Base-by-base conservation (phyloP, 202 grass and related monocot species). In the Schoenoplectus triqueter region DNA sequence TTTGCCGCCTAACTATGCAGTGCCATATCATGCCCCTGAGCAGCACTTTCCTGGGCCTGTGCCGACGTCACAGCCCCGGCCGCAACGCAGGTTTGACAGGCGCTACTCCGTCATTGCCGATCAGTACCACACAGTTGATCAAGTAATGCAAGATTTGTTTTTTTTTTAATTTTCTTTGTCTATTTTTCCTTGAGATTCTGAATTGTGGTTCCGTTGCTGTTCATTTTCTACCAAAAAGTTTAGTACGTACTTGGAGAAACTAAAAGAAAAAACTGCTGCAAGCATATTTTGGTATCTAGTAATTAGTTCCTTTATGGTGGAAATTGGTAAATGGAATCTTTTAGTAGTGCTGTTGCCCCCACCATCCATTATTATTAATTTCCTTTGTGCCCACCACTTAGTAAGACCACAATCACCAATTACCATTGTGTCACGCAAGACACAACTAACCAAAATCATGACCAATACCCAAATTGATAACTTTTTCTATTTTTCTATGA, bases 51-150 rank as follows among this genome's bases (percentile, higher is more conserved):
- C 82, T 13, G 80, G 49, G 11, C 64, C 64, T 15, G 2, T 80
- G 5, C 22, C 85, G 7, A 1, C 73, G 10, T 14, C n/a, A 57
- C 88, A 71, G 19, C 48, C 69, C 20, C 20, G 0, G 62, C 68
- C 46, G 8, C 7, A 68, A 10, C 71, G 76, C 0, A 88, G 15
- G 49, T 84, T 98, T 0, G 93, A 98, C 82, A 63, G 90, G 64
- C 82, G 95, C 6, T 98, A 90, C 82, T 92, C 92, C 52, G 89
- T 84, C 49, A 98, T 98, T 81, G 92, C 80, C 42, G 95, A 98
- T 64, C 83, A 93, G 80, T 98, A 88, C 69, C 86, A 87, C 67
- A 84, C 92, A 0, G 80, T 93, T 45, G 87, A 90, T 2, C 89
- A 98, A 91, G 95, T 98, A 31, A 74, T n/a, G 50, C 7, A 10